Conservation (phyloP, 2,329 filamentous ascomycete species). For the Simplicillium aogashimaense region DNA sequence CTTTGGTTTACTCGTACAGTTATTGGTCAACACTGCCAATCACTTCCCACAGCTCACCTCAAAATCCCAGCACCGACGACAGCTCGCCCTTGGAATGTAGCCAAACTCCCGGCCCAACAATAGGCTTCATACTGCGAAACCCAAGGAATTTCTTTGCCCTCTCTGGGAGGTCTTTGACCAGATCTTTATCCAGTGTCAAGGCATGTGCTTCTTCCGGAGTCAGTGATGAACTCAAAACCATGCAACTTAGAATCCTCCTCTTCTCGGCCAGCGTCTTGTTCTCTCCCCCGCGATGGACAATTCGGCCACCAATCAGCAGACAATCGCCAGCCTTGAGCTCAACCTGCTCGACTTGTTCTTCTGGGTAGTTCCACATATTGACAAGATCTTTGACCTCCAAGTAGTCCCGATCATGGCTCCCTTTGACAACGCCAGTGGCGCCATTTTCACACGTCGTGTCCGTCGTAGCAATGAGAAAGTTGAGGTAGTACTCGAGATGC, state of each 20-base stretch:
- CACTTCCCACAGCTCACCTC: no score
- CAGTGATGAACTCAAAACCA: slow-evolving; percentile 4
- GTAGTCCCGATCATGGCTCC: slow-evolving; percentile 2
- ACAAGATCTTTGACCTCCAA: not conserved
- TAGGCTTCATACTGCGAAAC: slow-evolving; percentile 2
- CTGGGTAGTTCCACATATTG: slow-evolving; percentile 3
- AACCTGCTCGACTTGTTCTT: slow-evolving; percentile 7
- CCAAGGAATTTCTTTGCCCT: slow-evolving; percentile 7
- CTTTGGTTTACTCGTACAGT: no score
- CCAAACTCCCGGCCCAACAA: slow-evolving; percentile 4
- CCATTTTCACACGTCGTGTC: slow-evolving; percentile 3
- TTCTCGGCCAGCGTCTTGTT: slow-evolving; percentile 6
- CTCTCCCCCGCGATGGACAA: slow-evolving; percentile 6
- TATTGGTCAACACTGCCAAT: no score
- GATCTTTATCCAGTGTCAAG: slow-evolving; percentile 1
- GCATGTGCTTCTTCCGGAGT: slow-evolving; percentile 7
- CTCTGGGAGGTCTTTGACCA: slow-evolving; percentile 2
- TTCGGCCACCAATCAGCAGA: slow-evolving; percentile 6
- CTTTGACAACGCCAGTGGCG: slow-evolving; percentile 1
- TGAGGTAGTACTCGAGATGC: slow-evolving; percentile 5
- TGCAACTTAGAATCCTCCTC: slow-evolving; percentile 7
- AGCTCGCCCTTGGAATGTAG: slow-evolving; percentile 2
- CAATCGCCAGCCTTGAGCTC: slow-evolving; percentile 7
- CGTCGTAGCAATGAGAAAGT: slow-evolving; percentile 4
- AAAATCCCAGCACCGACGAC: not conserved